Conservation (phyloP, 1,284 basidiomycete species). For the Ceratobasidium sp. region DNA sequence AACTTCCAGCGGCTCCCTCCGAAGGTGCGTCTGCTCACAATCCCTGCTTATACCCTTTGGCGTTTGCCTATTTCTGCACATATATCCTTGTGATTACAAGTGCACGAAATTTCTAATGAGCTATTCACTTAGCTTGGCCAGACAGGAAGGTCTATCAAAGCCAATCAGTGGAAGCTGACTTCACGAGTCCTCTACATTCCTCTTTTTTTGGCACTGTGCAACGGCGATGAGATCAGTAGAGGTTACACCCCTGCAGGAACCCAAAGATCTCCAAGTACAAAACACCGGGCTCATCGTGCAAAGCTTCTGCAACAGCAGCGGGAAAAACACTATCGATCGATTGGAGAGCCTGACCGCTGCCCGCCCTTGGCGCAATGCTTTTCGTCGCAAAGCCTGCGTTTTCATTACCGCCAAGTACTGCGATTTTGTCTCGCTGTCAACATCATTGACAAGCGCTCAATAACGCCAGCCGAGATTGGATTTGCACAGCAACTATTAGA, state of each 20-base stretch:
- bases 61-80: no score
- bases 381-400: neutral
- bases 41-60: no score
- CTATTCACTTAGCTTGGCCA: constrained; percentile 30
- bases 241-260: neutral
- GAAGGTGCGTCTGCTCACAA: no score
- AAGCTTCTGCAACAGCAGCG: constrained; percentile 8
- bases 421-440: no score
- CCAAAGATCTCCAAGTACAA: neutral
- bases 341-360: constrained; percentile 13
- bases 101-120: no score
- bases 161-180: constrained; percentile 22
- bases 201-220: neutral
- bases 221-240: constrained; percentile 1
- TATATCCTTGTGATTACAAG: no score
- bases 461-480: no score
- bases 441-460: no score
- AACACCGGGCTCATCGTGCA: neutral
- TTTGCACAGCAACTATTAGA: constrained; percentile 3
- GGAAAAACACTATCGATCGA: neutral
- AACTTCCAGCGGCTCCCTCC: no score
- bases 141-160: neutral
- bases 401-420: constrained; percentile 8
- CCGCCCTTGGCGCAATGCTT: neutral
- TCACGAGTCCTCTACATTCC: neutral